Evolutionary conservation across 2,329 filamentous ascomycete species (phyloP).

Genomic region (Paecilomyces sp.): DNA sequence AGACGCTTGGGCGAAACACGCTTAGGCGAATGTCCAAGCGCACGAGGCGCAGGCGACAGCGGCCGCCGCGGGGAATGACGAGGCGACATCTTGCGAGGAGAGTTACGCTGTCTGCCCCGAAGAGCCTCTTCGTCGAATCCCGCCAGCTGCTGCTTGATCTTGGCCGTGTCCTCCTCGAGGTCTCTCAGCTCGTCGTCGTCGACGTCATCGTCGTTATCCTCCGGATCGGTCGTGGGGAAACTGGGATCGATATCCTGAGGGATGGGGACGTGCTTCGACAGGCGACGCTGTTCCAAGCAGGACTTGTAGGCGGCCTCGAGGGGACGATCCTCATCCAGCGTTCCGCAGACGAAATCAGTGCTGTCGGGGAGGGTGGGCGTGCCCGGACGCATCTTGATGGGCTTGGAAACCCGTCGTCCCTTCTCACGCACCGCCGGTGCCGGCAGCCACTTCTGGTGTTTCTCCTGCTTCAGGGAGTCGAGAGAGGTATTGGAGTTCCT

Average conservation of each 20-base stretch:
- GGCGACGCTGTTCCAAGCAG: conserved; percentile 71
- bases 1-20: conserved; percentile 57
- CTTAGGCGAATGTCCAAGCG: conserved; percentile 48
- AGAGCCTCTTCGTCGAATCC: conserved; percentile 53
- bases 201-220: conserved; percentile 62
- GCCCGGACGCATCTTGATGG: conserved; percentile 54
- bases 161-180: conserved; percentile 57
- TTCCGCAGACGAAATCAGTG: conserved; percentile 98
- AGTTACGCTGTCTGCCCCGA: conserved; percentile 37
- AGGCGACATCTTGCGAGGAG: conserved; percentile 46
- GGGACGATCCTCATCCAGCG: conserved; percentile 87
- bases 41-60: conserved; percentile 47
- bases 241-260: conserved; percentile 98
- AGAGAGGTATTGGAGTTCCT: conserved; percentile 48
- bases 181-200: conserved; percentile 53
- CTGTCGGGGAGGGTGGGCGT: conserved; percentile 88
- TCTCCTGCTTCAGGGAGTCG: conserved; percentile 38
- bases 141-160: conserved; percentile 67
- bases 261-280: conserved; percentile 70
- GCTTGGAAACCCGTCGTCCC: conserved; percentile 32
- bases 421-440: conserved; percentile 18
- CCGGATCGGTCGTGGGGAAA: conserved; percentile 89
- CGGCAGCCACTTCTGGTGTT: conserved; percentile 22
- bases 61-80: conserved; percentile 56
- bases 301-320: conserved; percentile 91